phyloP scores from a whole-genome alignment of 805 yeast species.

The Kluyveromyces siamensis region DNA sequence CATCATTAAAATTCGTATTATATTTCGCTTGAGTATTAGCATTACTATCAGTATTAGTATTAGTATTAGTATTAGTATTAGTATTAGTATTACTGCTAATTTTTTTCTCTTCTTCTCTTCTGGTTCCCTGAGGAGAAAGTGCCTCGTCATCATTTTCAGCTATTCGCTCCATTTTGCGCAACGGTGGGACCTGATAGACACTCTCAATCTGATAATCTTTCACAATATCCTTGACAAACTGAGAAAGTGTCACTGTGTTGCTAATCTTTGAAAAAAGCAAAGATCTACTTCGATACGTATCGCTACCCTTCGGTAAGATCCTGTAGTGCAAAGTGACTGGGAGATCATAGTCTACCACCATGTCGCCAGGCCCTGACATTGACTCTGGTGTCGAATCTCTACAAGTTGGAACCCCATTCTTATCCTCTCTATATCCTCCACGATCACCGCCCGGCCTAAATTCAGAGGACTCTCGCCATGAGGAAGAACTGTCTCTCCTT shows the following conservation, averaged over 20 bases:
- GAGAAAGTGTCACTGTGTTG: conserved; percentile 13
- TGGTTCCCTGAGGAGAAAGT: conserved; percentile 7
- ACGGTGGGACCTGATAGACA: conserved; percentile 29
- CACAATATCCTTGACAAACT: conserved; percentile 33
- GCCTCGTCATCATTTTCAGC: conserved; percentile 30
- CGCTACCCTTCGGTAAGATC: conserved; percentile 24
- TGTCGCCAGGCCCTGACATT: background rate
- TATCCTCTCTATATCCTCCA: background rate
- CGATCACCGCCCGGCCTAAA: background rate
- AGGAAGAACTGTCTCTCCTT: background rate
- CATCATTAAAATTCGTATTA: too few relatives aligned
- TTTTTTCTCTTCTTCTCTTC: conserved; percentile 9
- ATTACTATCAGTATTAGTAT: background rate
- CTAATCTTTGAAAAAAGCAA: conserved; percentile 21
- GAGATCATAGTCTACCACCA: background rate
- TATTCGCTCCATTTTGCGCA: too few relatives aligned
- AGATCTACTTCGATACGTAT: conserved; percentile 26
- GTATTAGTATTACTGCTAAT: too few relatives aligned
- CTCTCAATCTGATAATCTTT: conserved; percentile 58
- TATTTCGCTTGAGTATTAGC: too few relatives aligned
- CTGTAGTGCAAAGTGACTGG: conserved; percentile 2
- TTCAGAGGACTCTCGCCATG: background rate
- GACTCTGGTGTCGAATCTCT: background rate
- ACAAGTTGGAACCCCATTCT: background rate
- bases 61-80: too few relatives aligned